Percentiles rank a stretch among this genome's conserved stretches.
Conservation (phyloP, 768 basidiomycete genomes). For the Hebeloma cylindrosporum region DNA sequence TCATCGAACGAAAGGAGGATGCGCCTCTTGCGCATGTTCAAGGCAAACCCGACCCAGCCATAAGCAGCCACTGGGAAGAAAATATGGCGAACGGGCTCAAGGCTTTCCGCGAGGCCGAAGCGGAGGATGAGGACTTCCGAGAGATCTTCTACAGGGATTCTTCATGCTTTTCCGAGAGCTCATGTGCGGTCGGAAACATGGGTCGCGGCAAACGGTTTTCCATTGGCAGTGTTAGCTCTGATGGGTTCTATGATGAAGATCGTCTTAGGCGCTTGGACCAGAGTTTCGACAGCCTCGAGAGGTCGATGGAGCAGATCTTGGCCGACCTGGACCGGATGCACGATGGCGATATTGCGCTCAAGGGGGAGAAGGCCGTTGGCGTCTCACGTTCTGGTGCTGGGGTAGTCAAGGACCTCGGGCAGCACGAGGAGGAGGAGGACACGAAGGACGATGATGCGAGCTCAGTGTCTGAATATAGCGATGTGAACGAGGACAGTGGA, state of each 20-base stretch:
- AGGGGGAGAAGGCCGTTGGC: constrained; percentile 3
- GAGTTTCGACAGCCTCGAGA: constrained; percentile 10
- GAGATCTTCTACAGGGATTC: constrained; percentile 13
- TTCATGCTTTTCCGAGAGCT: constrained; percentile 10
- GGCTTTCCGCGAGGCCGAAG: constrained; percentile 13
- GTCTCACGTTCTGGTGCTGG: neutral
- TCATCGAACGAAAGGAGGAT: no score
- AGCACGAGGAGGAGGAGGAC: neutral
- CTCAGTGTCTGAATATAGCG: neutral
- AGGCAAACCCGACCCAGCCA: neutral
- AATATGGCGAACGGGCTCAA: constrained; percentile 9
- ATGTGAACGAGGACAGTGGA: neutral
- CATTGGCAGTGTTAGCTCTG: no score
- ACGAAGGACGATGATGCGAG: no score
- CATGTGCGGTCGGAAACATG: neutral
- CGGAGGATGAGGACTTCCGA: constrained; percentile 14
- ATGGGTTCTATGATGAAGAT: neutral
- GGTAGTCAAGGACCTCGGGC: constrained; percentile 1
- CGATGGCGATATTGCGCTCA: constrained; percentile 2
- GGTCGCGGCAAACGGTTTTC: neutral
- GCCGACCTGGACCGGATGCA: constrained; percentile 7
- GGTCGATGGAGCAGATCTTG: constrained; percentile 9
- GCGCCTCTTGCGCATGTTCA: no score
- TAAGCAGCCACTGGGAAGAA: constrained; percentile 1
- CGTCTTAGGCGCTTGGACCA: constrained; percentile 6